Evolutionary conservation across 2,329 filamentous ascomycete species (phyloP).

Genomic region (Cladobotryum mycophilum): DNA sequence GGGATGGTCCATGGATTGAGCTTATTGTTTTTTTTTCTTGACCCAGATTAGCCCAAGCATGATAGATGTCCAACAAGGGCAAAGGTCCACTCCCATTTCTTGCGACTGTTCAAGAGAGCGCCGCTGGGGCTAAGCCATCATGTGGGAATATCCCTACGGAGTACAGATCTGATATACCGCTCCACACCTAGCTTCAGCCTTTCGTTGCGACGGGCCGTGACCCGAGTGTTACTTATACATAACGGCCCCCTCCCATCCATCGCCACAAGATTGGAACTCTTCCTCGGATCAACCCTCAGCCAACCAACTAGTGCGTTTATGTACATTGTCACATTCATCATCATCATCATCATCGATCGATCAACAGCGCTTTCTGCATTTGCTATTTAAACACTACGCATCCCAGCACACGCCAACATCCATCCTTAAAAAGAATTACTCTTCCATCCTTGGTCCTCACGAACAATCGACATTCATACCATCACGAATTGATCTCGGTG

Average conservation of each 20-base stretch:
- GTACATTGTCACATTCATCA: background rate
- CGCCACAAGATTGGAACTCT: background rate
- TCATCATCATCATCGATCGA: background rate
- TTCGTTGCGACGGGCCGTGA: conserved; percentile 3
- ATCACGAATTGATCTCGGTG: background rate
- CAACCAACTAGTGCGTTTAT: background rate
- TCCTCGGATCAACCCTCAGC: background rate
- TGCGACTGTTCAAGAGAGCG: conserved; percentile 12
- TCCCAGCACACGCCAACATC: too few relatives aligned
- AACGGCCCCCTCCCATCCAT: conserved; percentile 12
- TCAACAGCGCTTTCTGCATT: too few relatives aligned
- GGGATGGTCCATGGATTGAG: background rate
- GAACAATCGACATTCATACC: background rate
- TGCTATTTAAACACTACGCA: too few relatives aligned
- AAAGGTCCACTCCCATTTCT: conserved; percentile 16
- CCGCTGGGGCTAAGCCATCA: conserved; percentile 6
- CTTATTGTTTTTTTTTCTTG: background rate
- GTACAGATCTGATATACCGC: conserved; percentile 17
- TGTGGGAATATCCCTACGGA: conserved; percentile 11
- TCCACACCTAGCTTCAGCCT: conserved; percentile 11
- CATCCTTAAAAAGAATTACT: too few relatives aligned
- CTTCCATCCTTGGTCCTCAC: too few relatives aligned
- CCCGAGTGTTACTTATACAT: conserved; percentile 16
- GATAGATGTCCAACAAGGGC: conserved; percentile 7
- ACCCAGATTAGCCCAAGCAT: background rate